Base-by-base conservation (phyloP, 139 green algal genomes). In the Dunaliella sp. region DNA sequence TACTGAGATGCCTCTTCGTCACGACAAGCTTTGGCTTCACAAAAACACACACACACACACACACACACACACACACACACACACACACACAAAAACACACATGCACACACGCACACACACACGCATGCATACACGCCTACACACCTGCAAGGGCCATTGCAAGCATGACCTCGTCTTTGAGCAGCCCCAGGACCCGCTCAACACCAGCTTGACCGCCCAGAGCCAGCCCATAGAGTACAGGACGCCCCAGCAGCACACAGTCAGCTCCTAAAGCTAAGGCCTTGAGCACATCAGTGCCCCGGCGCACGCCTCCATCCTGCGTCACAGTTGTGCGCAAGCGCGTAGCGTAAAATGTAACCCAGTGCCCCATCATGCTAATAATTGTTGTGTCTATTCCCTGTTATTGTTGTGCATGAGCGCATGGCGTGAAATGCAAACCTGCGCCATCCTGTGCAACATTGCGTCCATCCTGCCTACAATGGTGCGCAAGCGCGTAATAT, bases 281-380 rank as follows among this genome's bases (percentile, higher is more conserved):
- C 90, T 99, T 99, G 75, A 99, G 48, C 22, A 97, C 94, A 83
- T 99, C 97, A 0, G 95, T 98, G 28, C 97, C 97, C 1, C 97
- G 77, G 16, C 96, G 92, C 7, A 99, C 81, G n/a, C 96, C 96
- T 0, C 97, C 97, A 80, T 93, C 92, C 77, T 98, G 86, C n/a
- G 96, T 84, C 16, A 31, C 16, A n/a, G n/a, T n/a, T n/a, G n/a
- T n/a, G n/a, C n/a, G n/a, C n/a, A n/a, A n/a, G n/a, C n/a, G n/a
- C n/a, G n/a, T n/a, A n/a, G n/a, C n/a, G n/a, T n/a, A n/a, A n/a
- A n/a, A n/a, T n/a, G n/a, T n/a, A n/a, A n/a, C n/a, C n/a, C n/a
- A n/a, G n/a, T n/a, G n/a, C n/a, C n/a, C n/a, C n/a, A n/a, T n/a
- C n/a, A n/a, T n/a, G n/a, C n/a, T n/a, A n/a, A n/a, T n/a, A n/a